Conservation (phyloP, 768 basidiomycete species). For the Naematelia aurantialba region DNA sequence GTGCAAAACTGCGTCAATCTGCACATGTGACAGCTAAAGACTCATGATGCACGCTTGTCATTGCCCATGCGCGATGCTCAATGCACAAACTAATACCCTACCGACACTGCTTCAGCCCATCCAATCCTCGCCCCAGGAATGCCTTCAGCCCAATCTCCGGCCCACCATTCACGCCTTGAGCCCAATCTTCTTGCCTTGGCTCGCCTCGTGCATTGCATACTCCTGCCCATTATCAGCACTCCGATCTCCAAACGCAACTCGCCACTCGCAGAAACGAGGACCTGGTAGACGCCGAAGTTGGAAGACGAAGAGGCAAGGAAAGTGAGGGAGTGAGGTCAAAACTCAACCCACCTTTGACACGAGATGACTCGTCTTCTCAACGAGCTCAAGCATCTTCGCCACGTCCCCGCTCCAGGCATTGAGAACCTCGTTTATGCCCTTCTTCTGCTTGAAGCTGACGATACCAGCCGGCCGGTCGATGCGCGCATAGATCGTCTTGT, state of each 20-base stretch:
- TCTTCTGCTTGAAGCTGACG: constrained; percentile 77
- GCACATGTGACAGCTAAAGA: too few relatives aligned
- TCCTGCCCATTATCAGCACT: too few relatives aligned
- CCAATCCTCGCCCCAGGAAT: not conserved
- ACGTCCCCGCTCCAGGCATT: constrained; percentile 98
- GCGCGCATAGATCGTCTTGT: constrained; percentile 87
- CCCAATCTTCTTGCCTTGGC: constrained; percentile 18
- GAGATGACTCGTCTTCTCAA: constrained; percentile 87
- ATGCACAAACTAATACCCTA: too few relatives aligned
- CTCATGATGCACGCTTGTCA: too few relatives aligned
- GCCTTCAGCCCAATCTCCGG: not conserved
- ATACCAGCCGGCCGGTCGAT: constrained; percentile 88
- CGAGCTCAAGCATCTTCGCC: constrained; percentile 80
- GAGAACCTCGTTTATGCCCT: constrained; percentile 85
- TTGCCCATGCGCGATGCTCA: too few relatives aligned
- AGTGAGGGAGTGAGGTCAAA: not conserved
- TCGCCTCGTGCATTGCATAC: constrained; percentile 34
- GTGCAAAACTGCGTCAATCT: too few relatives aligned
- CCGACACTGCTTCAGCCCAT: too few relatives aligned
- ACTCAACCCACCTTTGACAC: constrained; percentile 51
- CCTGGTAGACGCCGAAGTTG: not conserved
- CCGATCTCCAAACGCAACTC: not conserved
- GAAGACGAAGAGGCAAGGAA: not conserved
- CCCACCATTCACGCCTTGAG: not conserved
- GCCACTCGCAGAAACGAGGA: not conserved